Conservation (phyloP, 805 yeast species). For the Danielia oregonensis region DNA sequence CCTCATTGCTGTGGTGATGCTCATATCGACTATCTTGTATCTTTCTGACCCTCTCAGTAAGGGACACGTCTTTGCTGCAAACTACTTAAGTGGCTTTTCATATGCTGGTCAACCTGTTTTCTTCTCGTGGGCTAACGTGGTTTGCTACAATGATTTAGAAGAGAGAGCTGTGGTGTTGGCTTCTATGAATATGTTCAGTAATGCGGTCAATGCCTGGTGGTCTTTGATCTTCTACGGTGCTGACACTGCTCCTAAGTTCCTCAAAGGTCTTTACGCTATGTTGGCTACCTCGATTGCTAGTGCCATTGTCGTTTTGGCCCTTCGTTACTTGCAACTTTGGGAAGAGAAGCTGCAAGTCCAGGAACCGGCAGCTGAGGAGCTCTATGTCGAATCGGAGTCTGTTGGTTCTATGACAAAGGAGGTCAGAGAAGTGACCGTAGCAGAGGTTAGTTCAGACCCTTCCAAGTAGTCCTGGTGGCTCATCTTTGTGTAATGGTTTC, state of each 20-base stretch:
- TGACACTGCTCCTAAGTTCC: constrained; percentile 46
- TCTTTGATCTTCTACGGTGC: constrained; percentile 51
- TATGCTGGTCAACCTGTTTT: constrained; percentile 60
- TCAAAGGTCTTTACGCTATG: constrained; percentile 55
- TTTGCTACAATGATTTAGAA: constrained; percentile 55
- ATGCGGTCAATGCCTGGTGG: constrained; percentile 68
- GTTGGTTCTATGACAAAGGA: neutral
- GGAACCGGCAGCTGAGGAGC: neutral
- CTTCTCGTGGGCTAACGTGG: constrained; percentile 62
- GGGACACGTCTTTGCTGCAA: constrained; percentile 46
- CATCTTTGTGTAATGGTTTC: too few relatives aligned
- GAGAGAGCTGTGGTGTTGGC: constrained; percentile 64
- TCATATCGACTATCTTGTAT: constrained; percentile 47
- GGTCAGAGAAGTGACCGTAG: neutral
- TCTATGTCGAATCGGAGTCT: neutral
- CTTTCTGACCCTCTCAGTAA: constrained; percentile 37
- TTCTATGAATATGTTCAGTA: constrained; percentile 62
- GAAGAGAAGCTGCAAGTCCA: neutral
- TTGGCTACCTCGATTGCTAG: constrained; percentile 47
- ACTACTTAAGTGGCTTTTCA: constrained; percentile 50
- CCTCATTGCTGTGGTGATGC: constrained; percentile 38
- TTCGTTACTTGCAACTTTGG: constrained; percentile 39
- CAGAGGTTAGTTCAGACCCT: neutral
- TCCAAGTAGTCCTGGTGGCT: neutral
- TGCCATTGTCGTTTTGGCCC: constrained; percentile 35